Evolutionary conservation across 2,329 filamentous ascomycete species (phyloP), one percentile per base, ranked within the genome.

Genomic region (Emericellopsis atlantica): DNA sequence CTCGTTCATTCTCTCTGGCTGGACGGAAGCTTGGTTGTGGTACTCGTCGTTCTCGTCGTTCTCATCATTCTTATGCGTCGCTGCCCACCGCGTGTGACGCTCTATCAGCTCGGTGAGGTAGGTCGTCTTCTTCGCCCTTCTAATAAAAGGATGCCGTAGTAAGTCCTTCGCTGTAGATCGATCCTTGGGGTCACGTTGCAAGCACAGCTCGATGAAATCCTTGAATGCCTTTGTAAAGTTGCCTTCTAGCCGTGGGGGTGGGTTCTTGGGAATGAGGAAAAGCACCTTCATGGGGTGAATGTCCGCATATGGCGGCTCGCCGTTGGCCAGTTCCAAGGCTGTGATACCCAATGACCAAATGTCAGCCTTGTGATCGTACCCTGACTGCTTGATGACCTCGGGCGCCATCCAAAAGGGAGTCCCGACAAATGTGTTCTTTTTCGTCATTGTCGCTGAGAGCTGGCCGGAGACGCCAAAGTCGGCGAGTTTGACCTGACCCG

Each of bases 371-470:
- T 94, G 87, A 60, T 95, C 90, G 66, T 96, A 95, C 38, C 90
- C 90, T 43, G 88, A 94, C 60, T 98, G 90, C 65, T 95, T 95
- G 61, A 98, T 98, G 42, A 96, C 90, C 64, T 98, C 90, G 10
- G 90, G 90, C 3, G 92, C 90, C 90, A 98, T 98, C 92, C 92
- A 98, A 59, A 96, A 98, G 1, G 92, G 90, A 0, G 90, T 96
- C 29, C 92, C 92, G 26, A 98, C 90, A 59, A 96, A 98, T 0
- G 90, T 96, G 58, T 96, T 96, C 67, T 96, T 96, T 72, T 96
- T 96, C 46, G 90, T 95, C 89, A 96, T 96, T 39, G 90, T 98
- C 6, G 90, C 90, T 9, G 90, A 93, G 18, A 96, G 73, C 63
- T 96, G 92, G 23, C 90, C 90, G 1, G 90, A 95, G 6, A 98